Evolutionary conservation across 768 basidiomycete genomes (phyloP).

Genomic region (Russula abietina): DNA sequence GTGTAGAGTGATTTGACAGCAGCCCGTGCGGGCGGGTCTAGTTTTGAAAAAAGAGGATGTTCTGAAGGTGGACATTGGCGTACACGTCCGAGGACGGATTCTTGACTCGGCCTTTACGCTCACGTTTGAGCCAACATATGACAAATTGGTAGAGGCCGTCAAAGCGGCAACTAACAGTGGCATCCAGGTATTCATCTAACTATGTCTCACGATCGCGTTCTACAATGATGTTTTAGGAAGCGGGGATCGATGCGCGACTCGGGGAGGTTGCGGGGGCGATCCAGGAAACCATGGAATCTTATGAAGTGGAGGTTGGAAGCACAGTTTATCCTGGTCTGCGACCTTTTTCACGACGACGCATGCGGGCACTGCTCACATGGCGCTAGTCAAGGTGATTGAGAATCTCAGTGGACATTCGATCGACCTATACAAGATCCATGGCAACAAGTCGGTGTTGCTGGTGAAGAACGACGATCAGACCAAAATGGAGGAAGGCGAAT

Average conservation of each 20-base stretch:
- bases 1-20: background rate
- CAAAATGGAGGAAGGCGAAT: slow-evolving; percentile 99
- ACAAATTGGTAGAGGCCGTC: slow-evolving; percentile 84
- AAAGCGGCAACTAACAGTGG: slow-evolving; percentile 93
- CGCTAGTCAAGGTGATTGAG: slow-evolving; percentile 81
- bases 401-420: slow-evolving; percentile 96
- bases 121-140: slow-evolving; percentile 82
- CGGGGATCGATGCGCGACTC: slow-evolving; percentile 91
- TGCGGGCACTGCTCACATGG: slow-evolving; percentile 21
- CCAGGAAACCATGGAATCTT: slow-evolving; percentile 98
- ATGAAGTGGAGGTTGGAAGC: slow-evolving; percentile 90
- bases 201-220: slow-evolving; percentile 1
- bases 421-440: slow-evolving; percentile 85
- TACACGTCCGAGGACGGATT: slow-evolving; percentile 95
- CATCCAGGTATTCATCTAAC: slow-evolving; percentile 48
- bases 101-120: slow-evolving; percentile 95
- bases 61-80: slow-evolving; percentile 95
- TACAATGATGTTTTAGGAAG: slow-evolving; percentile 56
- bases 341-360: background rate
- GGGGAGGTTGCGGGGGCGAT: slow-evolving; percentile 89
- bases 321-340: slow-evolving; percentile 70
- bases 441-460: slow-evolving; percentile 84
- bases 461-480: slow-evolving; percentile 86
- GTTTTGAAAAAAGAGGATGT: slow-evolving; percentile 82
- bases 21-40: slow-evolving; percentile 30